A percentile compares a stretch with the other conserved stretches of the same genome.
phyloP scores from a whole-genome alignment of 225 moss, liverwort and hornwort species.

The Marchantia polymorpha region DNA sequence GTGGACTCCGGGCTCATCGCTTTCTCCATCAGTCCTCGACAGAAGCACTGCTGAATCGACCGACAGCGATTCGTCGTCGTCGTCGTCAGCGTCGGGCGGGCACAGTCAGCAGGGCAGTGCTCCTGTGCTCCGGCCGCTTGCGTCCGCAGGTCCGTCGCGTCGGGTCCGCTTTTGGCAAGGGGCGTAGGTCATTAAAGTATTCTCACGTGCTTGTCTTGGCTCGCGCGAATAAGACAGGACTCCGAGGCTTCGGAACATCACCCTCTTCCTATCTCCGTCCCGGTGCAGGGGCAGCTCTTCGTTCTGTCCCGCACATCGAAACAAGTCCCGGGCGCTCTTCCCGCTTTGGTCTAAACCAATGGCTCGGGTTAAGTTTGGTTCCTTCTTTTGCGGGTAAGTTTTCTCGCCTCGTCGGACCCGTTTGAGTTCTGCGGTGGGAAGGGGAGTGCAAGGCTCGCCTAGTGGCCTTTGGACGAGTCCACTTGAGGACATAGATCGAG shows the following conservation, averaged over 20 bases:
- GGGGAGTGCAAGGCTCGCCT: no score
- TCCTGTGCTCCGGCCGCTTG: not conserved
- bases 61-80: no score
- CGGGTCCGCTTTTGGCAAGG: not conserved
- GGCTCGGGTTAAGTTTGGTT: no score
- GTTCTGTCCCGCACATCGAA: not conserved
- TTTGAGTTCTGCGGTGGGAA: no score
- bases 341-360: not conserved
- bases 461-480: no score
- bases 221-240: not conserved
- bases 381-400: no score
- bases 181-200: not conserved
- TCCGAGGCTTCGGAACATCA: not conserved
- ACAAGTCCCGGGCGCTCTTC: not conserved
- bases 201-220: constrained; percentile 6
- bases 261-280: constrained; percentile 1
- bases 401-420: no score
- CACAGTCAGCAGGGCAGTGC: not conserved
- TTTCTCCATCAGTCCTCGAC: no score
- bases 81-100: not conserved
- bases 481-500: no score
- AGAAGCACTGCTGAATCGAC: no score
- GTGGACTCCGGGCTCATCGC: no score
- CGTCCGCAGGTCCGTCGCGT: not conserved
- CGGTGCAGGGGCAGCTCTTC: not conserved